These are phyloP conservation scores for Caloboletus firmus DNA, from an alignment of 1,284 basidiomycete species.

Conservation along the genomic window DNA sequence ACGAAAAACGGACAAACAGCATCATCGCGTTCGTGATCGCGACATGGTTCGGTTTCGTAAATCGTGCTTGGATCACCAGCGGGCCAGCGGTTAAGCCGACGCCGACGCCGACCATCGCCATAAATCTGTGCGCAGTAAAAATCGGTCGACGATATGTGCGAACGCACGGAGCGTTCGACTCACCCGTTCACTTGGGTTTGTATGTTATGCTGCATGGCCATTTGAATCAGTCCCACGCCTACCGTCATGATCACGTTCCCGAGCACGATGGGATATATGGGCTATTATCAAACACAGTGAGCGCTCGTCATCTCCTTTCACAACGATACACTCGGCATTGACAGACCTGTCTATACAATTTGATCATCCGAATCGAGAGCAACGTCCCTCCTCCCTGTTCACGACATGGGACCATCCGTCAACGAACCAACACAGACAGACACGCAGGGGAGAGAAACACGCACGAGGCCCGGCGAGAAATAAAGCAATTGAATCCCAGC, in stretches of 20 bases:
- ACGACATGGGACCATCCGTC: background rate
- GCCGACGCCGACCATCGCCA: slow-evolving; percentile 47
- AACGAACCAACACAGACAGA: background rate
- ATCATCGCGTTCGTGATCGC: slow-evolving; percentile 45
- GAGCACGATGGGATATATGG: slow-evolving; percentile 43
- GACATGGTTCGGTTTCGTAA: slow-evolving; percentile 42
- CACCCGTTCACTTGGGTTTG: slow-evolving; percentile 42
- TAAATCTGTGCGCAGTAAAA: slow-evolving; percentile 36
- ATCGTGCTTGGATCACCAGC: slow-evolving; percentile 45
- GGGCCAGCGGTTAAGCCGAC: slow-evolving; percentile 44
- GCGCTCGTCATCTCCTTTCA: slow-evolving; percentile 13
- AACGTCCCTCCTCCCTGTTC: slow-evolving; percentile 23
- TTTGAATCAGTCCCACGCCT: slow-evolving; percentile 44
- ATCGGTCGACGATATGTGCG: background rate
- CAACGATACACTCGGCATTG: background rate
- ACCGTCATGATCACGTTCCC: slow-evolving; percentile 40
- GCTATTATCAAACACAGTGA: slow-evolving; percentile 28
- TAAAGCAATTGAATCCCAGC: slow-evolving; percentile 49
- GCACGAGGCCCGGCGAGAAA: slow-evolving; percentile 48
- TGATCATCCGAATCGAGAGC: slow-evolving; percentile 29
- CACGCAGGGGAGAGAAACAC: slow-evolving; percentile 3
- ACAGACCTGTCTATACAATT: slow-evolving; percentile 25
- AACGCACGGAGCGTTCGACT: background rate
- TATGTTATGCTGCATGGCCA: slow-evolving; percentile 41
- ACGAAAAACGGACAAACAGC: slow-evolving; percentile 37